Evolutionary conservation across 805 yeast species (phyloP).

Genomic region (Helenozyma baotianmanensis): DNA sequence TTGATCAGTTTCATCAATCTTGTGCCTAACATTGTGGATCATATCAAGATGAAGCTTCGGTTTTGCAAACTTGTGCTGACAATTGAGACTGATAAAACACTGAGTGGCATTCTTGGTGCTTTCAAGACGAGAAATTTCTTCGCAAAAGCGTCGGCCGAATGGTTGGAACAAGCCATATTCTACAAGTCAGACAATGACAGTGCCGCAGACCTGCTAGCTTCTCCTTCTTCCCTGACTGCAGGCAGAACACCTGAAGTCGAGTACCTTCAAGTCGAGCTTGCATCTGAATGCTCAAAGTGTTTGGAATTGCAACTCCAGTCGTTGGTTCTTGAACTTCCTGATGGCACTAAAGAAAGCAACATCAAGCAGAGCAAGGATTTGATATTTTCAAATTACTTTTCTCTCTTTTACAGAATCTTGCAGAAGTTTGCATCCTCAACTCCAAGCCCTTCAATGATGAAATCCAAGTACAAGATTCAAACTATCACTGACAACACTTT

Average conservation of each 20-base stretch:
- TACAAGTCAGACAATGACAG: slow-evolving; percentile 18
- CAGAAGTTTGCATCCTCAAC: slow-evolving; percentile 38
- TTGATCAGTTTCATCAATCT: slow-evolving; percentile 25
- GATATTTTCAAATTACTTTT: slow-evolving; percentile 66
- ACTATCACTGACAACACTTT: slow-evolving; percentile 60
- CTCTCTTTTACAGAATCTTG: slow-evolving; percentile 50
- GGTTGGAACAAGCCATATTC: slow-evolving; percentile 52
- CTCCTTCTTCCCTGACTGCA: no score
- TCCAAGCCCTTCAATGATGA: slow-evolving; percentile 12
- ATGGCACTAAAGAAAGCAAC: slow-evolving; percentile 50
- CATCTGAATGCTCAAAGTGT: slow-evolving; percentile 58
- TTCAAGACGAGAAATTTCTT: slow-evolving; percentile 43
- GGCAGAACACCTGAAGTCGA: no score
- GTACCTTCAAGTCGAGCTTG: slow-evolving; percentile 52
- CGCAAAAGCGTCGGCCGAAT: slow-evolving; percentile 43
- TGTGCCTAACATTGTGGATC: slow-evolving; percentile 24
- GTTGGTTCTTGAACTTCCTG: slow-evolving; percentile 58
- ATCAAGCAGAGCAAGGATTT: slow-evolving; percentile 51
- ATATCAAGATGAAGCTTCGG: slow-evolving; percentile 39
- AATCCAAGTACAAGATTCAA: slow-evolving; percentile 50
- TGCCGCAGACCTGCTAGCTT: slow-evolving; percentile 9
- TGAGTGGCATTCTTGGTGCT: slow-evolving; percentile 41
- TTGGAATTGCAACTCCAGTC: slow-evolving; percentile 51
- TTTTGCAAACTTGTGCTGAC: slow-evolving; percentile 36
- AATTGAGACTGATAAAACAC: slow-evolving; percentile 29